A percentile compares a stretch with the other conserved stretches of the same genome.
Conservation (phyloP, 2,329 filamentous ascomycete species). For the Akanthomyces uredinophilus region DNA sequence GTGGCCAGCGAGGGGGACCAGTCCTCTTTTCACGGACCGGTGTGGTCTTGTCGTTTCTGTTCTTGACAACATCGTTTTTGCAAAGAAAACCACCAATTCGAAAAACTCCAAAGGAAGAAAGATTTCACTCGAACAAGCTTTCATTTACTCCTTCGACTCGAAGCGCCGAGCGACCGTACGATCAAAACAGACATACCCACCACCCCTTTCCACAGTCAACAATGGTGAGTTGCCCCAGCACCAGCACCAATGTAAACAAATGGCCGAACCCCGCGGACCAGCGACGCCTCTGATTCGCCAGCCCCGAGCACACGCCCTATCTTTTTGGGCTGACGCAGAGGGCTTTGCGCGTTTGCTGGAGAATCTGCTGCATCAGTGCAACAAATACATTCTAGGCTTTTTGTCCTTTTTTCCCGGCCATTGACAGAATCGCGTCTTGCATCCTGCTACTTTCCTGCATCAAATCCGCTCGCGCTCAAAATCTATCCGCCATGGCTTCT, state of each 20-base stretch:
- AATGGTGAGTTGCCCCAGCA: slow-evolving; percentile 37
- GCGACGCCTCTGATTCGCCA: slow-evolving; percentile 29
- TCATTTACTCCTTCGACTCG: not conserved
- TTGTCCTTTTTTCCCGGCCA: not conserved
- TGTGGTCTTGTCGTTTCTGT: slow-evolving; percentile 5
- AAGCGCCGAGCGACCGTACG: not conserved
- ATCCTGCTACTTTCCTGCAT: not conserved
- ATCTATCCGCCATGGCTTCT: slow-evolving; percentile 41
- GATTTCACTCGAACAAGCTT: not conserved
- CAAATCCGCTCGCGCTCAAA: not conserved
- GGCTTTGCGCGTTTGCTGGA: slow-evolving; percentile 2
- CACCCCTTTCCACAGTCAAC: slow-evolving; percentile 18
- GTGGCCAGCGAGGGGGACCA: slow-evolving; percentile 1
- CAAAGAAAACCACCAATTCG: not conserved
- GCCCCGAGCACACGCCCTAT: slow-evolving; percentile 9
- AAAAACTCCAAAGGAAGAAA: not conserved
- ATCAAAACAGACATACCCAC: slow-evolving; percentile 16
- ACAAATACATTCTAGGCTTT: not conserved
- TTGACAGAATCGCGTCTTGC: slow-evolving; percentile 11
- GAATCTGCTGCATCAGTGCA: not conserved
- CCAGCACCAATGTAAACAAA: slow-evolving; percentile 30
- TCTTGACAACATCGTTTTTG: slow-evolving; percentile 12
- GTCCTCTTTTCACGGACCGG: slow-evolving; percentile 1
- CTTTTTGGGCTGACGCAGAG: slow-evolving; percentile 1
- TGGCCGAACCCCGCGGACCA: slow-evolving; percentile 22